phyloP scores from a whole-genome alignment of 441 rosid genomes.

The Mallotus repandus region DNA sequence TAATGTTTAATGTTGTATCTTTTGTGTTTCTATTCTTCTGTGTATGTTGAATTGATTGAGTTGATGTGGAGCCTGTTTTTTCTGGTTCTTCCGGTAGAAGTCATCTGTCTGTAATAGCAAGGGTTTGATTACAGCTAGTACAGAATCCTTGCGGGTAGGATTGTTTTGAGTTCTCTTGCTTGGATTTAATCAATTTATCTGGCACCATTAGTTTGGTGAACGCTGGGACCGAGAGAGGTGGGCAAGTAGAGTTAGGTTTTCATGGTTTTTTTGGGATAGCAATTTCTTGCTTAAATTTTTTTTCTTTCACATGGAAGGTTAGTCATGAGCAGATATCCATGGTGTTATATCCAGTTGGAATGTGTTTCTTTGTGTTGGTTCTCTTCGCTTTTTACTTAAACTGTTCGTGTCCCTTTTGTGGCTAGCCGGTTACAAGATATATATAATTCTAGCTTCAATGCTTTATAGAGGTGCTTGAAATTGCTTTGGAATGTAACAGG shows the following conservation, averaged over 20 bases:
- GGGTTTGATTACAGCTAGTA: background rate
- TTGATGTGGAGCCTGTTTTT: background rate
- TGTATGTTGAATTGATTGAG: background rate
- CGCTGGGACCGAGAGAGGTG: background rate
- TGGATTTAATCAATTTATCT: background rate
- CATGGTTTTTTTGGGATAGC: background rate
- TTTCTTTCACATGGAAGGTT: background rate
- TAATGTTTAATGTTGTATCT: constrained; percentile 27
- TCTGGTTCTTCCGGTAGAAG: background rate
- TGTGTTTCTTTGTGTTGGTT: background rate
- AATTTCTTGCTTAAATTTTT: background rate
- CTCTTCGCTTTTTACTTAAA: background rate
- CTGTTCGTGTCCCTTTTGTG: background rate
- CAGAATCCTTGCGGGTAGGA: background rate
- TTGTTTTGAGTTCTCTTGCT: background rate
- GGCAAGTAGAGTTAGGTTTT: background rate
- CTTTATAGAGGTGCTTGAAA: constrained; percentile 7
- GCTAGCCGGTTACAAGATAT: background rate
- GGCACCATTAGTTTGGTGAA: background rate
- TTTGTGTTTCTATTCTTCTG: background rate
- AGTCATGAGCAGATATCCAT: background rate
- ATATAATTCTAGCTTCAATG: background rate
- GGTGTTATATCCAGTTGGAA: background rate
- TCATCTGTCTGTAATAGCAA: background rate
- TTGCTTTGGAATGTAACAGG: constrained; percentile 46